Base-by-base conservation (phyloP, 768 basidiomycete species). In the Tricholoma matsutake region DNA sequence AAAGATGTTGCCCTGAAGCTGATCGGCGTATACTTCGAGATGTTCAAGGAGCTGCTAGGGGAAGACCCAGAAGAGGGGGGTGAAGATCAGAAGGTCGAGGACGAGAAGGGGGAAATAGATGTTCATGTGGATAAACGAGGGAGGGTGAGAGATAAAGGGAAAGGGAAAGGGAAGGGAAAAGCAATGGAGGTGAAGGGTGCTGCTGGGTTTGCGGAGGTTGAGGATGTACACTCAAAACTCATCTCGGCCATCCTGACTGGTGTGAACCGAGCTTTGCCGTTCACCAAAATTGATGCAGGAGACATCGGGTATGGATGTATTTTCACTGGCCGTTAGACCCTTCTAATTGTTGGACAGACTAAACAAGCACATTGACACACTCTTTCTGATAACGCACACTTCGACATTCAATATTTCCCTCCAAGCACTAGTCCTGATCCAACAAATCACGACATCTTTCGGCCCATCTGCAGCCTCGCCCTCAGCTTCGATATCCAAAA, bases 381-480 rank as follows among this genome's bases (percentile, higher is more conserved):
- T 98, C 20, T 98, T 98, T 82, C 82, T 88, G 49, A 94, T 99
- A 68, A 96, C 94, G 2, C 96, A 98, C 74, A 91, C 85, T 7
- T 95, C 94, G 7, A 97, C 95, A 0, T 99, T 99, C 85, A 97
- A 96, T 72, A 94, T 94, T 68, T 94, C 94, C 9, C 83, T 98
- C 4, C 96, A 96, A 71, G 92, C 96, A 0, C 85, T 98, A 1
- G 83, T 91, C 39, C 82, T 98, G 6, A 91, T 98, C 61, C 90
- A 91, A 69, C 94, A 93, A 66, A 90, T 98, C 39, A 78, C 85
- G 14, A 76, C 83, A 0, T 81, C 87, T 0, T 78, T 88, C 7
- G 70, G 78, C 18, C 63, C 77, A 1, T 67, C 75, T 3, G 67
- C 77, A 14, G 69, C 79, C 1, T 67, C 80, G 7, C 63, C 79